Conservation (phyloP, 2,329 filamentous ascomycete species). For the Trichophyton equinum region DNA sequence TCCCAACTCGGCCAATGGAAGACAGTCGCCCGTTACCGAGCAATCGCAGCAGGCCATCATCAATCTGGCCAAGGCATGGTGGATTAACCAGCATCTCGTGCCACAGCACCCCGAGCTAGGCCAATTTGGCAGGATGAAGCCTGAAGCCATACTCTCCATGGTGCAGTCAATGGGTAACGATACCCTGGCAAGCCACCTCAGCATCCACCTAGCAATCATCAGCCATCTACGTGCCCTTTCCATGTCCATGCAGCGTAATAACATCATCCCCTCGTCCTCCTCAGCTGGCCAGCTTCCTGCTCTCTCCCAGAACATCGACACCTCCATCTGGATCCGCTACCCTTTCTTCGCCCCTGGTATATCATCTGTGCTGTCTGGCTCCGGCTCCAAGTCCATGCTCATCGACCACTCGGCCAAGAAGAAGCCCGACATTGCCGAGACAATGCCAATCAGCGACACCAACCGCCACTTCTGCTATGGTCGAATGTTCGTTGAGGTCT, state of each 20-base stretch:
- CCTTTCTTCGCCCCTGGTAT: constrained; percentile 61
- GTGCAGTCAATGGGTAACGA: constrained; percentile 35
- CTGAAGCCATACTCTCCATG: constrained; percentile 30
- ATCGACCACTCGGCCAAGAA: constrained; percentile 36
- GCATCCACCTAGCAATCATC: constrained; percentile 43
- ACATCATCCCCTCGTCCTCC: constrained; percentile 59
- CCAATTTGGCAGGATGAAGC: constrained; percentile 28
- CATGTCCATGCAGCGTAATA: constrained; percentile 73
- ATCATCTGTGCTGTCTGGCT: constrained; percentile 55
- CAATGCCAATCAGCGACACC: constrained; percentile 67
- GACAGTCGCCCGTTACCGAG: constrained; percentile 31
- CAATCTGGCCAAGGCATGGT: constrained; percentile 73
- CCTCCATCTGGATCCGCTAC: constrained; percentile 69
- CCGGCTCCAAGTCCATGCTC: constrained; percentile 32
- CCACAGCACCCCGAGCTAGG: constrained; percentile 29
- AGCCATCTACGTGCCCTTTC: constrained; percentile 60
- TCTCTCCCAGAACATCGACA: constrained; percentile 67
- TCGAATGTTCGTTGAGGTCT: constrained; percentile 61
- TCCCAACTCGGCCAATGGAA: constrained; percentile 39
- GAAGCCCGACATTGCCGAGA: constrained; percentile 43
- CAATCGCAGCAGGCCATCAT: constrained; percentile 62
- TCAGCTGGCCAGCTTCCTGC: constrained; percentile 48
- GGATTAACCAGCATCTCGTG: constrained; percentile 48
- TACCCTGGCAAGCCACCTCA: constrained; percentile 35
- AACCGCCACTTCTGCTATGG: constrained; percentile 64